Conservation (phyloP, 495 filamentous ascomycete genomes). For the Penicillium cataractarum region DNA sequence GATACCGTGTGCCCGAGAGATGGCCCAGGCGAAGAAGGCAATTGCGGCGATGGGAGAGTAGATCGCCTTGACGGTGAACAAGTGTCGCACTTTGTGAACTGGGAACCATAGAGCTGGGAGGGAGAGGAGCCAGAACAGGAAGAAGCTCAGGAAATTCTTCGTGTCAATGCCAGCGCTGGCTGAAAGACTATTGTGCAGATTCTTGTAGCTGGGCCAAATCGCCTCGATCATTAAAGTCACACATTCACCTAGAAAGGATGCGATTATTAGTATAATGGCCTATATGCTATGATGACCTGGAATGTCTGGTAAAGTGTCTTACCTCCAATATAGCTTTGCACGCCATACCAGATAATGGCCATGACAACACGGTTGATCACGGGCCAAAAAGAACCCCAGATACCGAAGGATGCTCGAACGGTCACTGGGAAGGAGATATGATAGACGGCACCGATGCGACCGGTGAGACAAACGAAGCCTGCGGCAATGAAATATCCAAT, state of each 20-base stretch:
- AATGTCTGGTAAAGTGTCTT: slow-evolving; percentile 4
- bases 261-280: neutral
- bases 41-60: slow-evolving; percentile 84
- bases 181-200: slow-evolving; percentile 70
- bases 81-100: slow-evolving; percentile 66
- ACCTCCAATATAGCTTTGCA: slow-evolving; percentile 84
- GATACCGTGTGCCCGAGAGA: slow-evolving; percentile 79
- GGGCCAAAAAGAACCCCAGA: slow-evolving; percentile 89
- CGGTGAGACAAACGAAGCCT: slow-evolving; percentile 73
- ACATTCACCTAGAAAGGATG: slow-evolving; percentile 58
- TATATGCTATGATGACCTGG: neutral
- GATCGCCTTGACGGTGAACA: slow-evolving; percentile 90
- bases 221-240: slow-evolving; percentile 80
- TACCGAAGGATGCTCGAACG: slow-evolving; percentile 74
- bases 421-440: slow-evolving; percentile 88
- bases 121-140: slow-evolving; percentile 80
- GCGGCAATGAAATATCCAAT: slow-evolving; percentile 80
- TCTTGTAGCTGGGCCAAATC: slow-evolving; percentile 73
- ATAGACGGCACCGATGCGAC: slow-evolving; percentile 88
- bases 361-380: slow-evolving; percentile 88
- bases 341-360: slow-evolving; percentile 78
- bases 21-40: slow-evolving; percentile 88
- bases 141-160: slow-evolving; percentile 75
- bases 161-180: slow-evolving; percentile 71
- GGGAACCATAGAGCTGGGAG: slow-evolving; percentile 83